A percentile compares a stretch with the other conserved stretches of the same genome.
These are phyloP conservation scores for Knoxdaviesia proteae DNA, from an alignment of 2,329 filamentous ascomycete species.

Conservation along the genomic window DNA sequence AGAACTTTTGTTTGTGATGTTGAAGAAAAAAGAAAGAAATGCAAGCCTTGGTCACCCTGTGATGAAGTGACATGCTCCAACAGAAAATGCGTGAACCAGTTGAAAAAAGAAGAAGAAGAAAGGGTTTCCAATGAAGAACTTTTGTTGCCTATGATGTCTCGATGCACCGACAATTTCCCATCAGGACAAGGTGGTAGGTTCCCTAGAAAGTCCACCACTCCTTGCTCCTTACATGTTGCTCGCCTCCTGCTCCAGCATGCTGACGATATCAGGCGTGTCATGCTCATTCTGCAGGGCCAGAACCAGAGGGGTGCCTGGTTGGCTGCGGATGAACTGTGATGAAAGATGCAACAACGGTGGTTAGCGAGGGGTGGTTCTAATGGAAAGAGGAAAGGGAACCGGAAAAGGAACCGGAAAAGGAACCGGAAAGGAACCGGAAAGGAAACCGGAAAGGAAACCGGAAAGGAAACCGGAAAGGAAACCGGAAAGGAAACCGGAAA, in stretches of 20 bases:
- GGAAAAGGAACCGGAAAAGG: background rate
- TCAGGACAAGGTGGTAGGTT: background rate
- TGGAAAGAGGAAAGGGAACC: background rate
- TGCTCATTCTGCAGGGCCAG: background rate
- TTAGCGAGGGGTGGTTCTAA: background rate
- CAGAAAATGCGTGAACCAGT: background rate
- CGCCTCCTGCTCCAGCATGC: constrained; percentile 18
- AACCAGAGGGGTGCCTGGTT: too few relatives aligned
- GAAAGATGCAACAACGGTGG: too few relatives aligned
- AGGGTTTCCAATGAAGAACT: too few relatives aligned
- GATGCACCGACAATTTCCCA: background rate
- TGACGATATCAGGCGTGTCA: constrained; percentile 12
- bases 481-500: background rate
- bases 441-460: background rate
- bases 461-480: background rate
- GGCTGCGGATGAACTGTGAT: too few relatives aligned
- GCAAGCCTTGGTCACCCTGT: constrained; percentile 1
- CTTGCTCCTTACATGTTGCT: constrained; percentile 12
- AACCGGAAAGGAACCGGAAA: background rate
- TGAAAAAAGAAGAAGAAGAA: background rate
- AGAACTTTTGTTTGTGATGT: background rate
- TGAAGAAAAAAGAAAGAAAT: background rate
- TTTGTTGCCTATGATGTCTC: too few relatives aligned
- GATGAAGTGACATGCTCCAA: constrained; percentile 1
- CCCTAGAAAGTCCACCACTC: background rate